Conservation (phyloP, 495 filamentous ascomycete species). For the Hypoxylon subgilvum region DNA sequence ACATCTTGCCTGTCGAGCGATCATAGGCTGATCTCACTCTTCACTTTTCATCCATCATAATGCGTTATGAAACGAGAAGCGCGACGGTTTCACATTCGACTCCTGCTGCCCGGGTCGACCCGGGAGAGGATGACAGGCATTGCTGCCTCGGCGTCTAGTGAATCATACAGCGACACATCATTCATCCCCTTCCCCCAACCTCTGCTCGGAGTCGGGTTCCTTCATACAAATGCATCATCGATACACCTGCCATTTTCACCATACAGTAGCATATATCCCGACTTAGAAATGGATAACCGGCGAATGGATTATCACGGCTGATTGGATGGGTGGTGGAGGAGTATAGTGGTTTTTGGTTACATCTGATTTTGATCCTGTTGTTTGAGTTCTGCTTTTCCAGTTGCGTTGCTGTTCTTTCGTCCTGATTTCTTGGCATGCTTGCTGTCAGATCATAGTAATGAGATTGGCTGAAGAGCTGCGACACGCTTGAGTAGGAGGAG, state of each 20-base stretch:
- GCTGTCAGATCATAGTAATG: constrained; percentile 9
- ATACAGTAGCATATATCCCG: constrained; percentile 28
- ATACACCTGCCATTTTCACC: background rate
- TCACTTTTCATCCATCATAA: constrained; percentile 16
- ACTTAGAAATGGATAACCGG: constrained; percentile 38
- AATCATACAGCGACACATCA: background rate
- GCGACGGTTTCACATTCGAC: constrained; percentile 25
- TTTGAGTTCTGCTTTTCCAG: background rate
- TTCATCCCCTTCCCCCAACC: background rate
- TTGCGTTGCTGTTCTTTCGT: too few species aligned
- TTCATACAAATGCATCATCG: background rate
- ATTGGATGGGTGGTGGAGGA: constrained; percentile 14
- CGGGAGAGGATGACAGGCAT: background rate
- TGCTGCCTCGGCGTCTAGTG: background rate
- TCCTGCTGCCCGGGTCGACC: background rate
- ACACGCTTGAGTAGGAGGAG: background rate
- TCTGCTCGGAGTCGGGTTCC: too few species aligned
- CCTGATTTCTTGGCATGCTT: too few species aligned
- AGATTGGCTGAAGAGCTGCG: background rate
- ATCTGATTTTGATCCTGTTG: background rate
- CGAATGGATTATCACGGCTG: constrained; percentile 36
- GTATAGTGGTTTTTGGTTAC: constrained; percentile 22
- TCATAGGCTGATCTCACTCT: constrained; percentile 21
- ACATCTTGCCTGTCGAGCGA: constrained; percentile 2
- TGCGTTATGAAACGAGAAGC: constrained; percentile 30